Percentiles rank a stretch among this genome's conserved stretches.
Conservation (phyloP, 768 basidiomycete species). For the Leccinum rimulosum region DNA sequence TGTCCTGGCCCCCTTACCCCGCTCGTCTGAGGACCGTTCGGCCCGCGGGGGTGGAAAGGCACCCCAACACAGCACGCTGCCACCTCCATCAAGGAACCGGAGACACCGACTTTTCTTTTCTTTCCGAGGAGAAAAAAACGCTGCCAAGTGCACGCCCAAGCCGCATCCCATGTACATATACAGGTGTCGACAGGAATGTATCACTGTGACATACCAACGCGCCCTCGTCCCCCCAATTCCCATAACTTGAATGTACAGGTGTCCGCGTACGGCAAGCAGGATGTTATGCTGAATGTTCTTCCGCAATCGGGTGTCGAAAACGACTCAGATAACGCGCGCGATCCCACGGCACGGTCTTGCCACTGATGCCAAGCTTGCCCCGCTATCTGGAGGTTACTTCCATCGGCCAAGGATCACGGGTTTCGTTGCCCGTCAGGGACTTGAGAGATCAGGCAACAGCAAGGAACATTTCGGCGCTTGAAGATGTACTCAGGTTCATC, state of each 20-base stretch:
- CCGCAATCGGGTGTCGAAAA: background rate
- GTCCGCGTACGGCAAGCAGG: too few relatives aligned
- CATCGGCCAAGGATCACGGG: slow-evolving; percentile 11
- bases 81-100: background rate
- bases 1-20: background rate
- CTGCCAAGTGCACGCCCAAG: background rate
- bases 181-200: background rate
- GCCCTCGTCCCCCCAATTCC: background rate
- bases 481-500: background rate
- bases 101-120: background rate
- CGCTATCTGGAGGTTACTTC: slow-evolving; percentile 37
- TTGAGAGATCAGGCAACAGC: slow-evolving; percentile 36
- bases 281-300: too few relatives aligned
- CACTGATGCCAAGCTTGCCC: slow-evolving; percentile 39
- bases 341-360: slow-evolving; percentile 48
- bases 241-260: background rate
- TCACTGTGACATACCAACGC: background rate
- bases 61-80: background rate
- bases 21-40: background rate
- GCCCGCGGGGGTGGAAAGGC: background rate
- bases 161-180: background rate
- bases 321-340: background rate
- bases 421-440: slow-evolving; percentile 17
- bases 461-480: slow-evolving; percentile 49
- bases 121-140: background rate